Evolutionary conservation across 2,329 filamentous ascomycete species (phyloP), one percentile per base, ranked within the genome.

Genomic region (Ceratocystis harringtonii): DNA sequence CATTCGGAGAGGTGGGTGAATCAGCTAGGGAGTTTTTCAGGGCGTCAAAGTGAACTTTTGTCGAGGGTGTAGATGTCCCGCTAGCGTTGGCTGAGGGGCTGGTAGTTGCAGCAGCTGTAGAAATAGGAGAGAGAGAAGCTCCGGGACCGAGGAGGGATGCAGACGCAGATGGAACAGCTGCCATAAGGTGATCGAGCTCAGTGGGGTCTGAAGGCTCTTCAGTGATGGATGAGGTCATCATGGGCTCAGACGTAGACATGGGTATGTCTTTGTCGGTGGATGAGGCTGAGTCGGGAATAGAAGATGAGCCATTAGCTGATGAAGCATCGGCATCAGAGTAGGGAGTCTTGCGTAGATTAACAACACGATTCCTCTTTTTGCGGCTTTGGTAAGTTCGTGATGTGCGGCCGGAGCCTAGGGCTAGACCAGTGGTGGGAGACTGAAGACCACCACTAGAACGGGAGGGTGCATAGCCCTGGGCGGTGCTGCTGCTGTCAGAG

Each of bases 321-420:
- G 78, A 78, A 10, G 78, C 78, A 62, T 66, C 65, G 43, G 65
- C 74, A 67, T 80, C 79, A 3, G 78, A 77, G 52, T 17, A 28
- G 70, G 81, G 82, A 68, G 82, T 78, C 68, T 81, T 84, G n/a
- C 90, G 82, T 15, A 95, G 78, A 71, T 95, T 90, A 68, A 95
- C 88, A 15, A 95, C 86, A 22, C 90, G 81, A 67, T 84, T 90
- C 81, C 92, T 95, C 79, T 89, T 89, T 77, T 89, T 92, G 64
- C 88, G 83, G 43, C 83, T 80, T 25, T 80, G 79, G 68, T 84
- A 81, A 2, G 84, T 77, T 69, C 88, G 83, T 55, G 81, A 77
- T 69, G 81, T 76, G 61, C 82, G 78, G 64, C 80, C 80, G 2
- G 82, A 78, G 22, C 85, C 85, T 7, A 90, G 78, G 15, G 82